phyloP scores from a whole-genome alignment of 2,329 filamentous ascomycete genomes.

The Aphanocladium album region DNA sequence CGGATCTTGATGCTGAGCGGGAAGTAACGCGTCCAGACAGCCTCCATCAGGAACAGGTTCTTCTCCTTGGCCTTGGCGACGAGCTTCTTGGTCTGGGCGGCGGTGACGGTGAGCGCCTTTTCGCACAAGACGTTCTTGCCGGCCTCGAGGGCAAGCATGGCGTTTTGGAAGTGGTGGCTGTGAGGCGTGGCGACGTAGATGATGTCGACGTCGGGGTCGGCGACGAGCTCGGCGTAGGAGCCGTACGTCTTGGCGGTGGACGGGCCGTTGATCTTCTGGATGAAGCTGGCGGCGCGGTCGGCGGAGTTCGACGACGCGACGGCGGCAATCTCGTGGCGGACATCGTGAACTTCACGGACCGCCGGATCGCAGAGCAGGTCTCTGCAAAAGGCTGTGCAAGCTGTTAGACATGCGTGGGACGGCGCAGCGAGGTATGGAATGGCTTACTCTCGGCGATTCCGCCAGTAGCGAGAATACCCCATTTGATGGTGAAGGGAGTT shows the following conservation, averaged over 20 bases:
- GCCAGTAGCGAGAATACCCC: slow-evolving; percentile 59
- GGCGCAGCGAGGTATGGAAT: neutral
- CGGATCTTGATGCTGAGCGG: slow-evolving; percentile 73
- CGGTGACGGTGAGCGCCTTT: slow-evolving; percentile 84
- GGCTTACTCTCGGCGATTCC: slow-evolving; percentile 51
- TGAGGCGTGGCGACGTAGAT: slow-evolving; percentile 88
- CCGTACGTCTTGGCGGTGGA: slow-evolving; percentile 67
- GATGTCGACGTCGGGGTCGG: slow-evolving; percentile 74
- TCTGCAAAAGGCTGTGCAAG: slow-evolving; percentile 56
- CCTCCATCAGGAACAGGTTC: slow-evolving; percentile 75
- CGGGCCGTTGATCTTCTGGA: slow-evolving; percentile 65
- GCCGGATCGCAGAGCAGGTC: slow-evolving; percentile 73
- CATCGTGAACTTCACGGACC: slow-evolving; percentile 62
- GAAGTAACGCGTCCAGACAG: slow-evolving; percentile 87
- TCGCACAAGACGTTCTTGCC: slow-evolving; percentile 89
- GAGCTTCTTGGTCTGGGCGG: slow-evolving; percentile 67
- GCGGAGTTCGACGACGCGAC: slow-evolving; percentile 74
- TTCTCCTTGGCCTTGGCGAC: slow-evolving; percentile 67
- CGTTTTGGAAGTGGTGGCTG: slow-evolving; percentile 89
- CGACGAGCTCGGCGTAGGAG: slow-evolving; percentile 75
- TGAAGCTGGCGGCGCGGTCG: slow-evolving; percentile 65
- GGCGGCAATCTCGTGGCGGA: slow-evolving; percentile 72
- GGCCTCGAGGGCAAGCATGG: slow-evolving; percentile 74
- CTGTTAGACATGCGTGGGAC: neutral
- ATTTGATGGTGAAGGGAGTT: slow-evolving; percentile 45